Conservation (phyloP, 805 yeast genomes). For the Ogataea dorogensis region DNA sequence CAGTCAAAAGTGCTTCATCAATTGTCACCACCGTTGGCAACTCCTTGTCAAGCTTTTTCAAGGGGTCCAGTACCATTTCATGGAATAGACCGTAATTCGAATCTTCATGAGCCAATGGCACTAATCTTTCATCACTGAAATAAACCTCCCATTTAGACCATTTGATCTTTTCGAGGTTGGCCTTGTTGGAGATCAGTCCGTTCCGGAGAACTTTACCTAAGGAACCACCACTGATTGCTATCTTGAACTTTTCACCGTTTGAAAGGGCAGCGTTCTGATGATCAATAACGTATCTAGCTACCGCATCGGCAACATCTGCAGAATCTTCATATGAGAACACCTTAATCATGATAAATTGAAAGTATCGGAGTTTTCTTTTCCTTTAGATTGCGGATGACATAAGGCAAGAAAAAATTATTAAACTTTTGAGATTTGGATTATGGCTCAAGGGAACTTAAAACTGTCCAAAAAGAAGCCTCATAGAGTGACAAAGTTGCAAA, state of each 20-base stretch:
- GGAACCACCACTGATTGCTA: conserved; percentile 92
- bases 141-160: conserved; percentile 80
- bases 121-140: conserved; percentile 90
- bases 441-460: conserved; percentile 77
- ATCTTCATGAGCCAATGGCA: conserved; percentile 76
- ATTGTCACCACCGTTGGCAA: conserved; percentile 66
- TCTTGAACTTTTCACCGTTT: conserved; percentile 47
- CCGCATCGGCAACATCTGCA: conserved; percentile 58
- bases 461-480: conserved; percentile 46
- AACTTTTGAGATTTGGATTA: conserved; percentile 24
- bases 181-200: conserved; percentile 61
- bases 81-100: conserved; percentile 84
- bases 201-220: conserved; percentile 68
- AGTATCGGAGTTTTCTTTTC: conserved; percentile 3
- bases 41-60: conserved; percentile 40
- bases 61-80: conserved; percentile 52
- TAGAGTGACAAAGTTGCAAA: conserved; percentile 65
- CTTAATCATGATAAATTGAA: conserved; percentile 22
- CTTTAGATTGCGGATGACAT: conserved; percentile 3
- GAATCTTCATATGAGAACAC: conserved; percentile 55
- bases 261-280: conserved; percentile 61
- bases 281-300: conserved; percentile 61
- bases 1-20: conserved; percentile 58
- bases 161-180: conserved; percentile 43
- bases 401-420: conserved; percentile 1